Base-by-base conservation (phyloP, 352 stramenopile species). In the Phytophthora rubi region DNA sequence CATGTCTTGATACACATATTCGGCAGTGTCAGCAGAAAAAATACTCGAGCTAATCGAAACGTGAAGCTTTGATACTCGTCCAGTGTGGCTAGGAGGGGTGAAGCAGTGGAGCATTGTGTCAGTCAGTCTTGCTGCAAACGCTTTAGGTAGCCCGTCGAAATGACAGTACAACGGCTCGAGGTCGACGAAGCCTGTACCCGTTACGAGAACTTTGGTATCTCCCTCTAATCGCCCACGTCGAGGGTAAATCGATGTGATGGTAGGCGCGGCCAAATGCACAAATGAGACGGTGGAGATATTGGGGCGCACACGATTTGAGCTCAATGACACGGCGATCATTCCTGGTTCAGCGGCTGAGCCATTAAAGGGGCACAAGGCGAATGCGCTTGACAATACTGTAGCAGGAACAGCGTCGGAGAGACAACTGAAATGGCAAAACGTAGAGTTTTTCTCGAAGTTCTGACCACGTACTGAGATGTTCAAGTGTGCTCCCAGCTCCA, bases 381-480 rank as follows among this genome's bases (percentile, higher is more conserved):
- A n/a, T 26, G 69, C 60, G 4, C 16, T 23, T 28, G 65, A 74
- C 21, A 63, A 53, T 0, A 82, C 68, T 6, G 59, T 28, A 0
- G 75, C 75, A 21, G 21, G 28, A 13, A 73, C 32, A 13, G 65
- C 35, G 1, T 68, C 18, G n/a, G 16, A 30, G 6, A 60, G 33
- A 9, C 53, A 48, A 8, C 62, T 68, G 52, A 77, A 74, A 68
- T 73, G 61, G 35, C 72, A 81, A 39, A 68, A 83, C 18, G 65
- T 79, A 9, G 9, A 8, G 47, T 68, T 64, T 23, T 42, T 56
- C n/a, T 69, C 23, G 30, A 79, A 77, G 55, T 73, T 39, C 8
- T 70, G 65, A 15, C 80, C 65, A 68, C 37, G 57, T 12, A 82
- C 55, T 1, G 79, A 82, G 39, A 86, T 74, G 18, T 78, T 84